These are phyloP conservation scores for Byssoonygena ceratinophila DNA, from an alignment of 2,329 filamentous ascomycete genomes.

Conservation along the genomic window DNA sequence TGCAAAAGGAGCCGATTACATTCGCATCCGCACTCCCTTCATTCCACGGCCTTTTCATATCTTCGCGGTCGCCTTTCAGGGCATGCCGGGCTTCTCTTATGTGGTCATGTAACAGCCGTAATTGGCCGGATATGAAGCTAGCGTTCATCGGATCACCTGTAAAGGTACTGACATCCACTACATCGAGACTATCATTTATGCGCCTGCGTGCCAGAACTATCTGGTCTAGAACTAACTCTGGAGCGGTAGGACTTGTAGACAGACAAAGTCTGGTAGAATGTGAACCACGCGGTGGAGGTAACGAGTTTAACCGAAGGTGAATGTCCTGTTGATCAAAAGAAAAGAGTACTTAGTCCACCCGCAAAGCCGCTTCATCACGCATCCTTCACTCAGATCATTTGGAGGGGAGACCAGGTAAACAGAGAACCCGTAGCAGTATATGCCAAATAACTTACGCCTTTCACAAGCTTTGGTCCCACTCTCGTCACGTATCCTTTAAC, in stretches of 20 bases:
- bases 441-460: conserved; percentile 54
- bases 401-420: background rate
- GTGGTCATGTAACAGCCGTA: conserved; percentile 50
- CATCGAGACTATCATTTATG: conserved; percentile 72
- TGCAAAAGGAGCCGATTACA: conserved; percentile 35
- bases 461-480: conserved; percentile 80
- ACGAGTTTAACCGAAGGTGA: conserved; percentile 55
- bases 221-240: conserved; percentile 54
- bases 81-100: conserved; percentile 50
- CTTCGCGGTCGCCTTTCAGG: conserved; percentile 46
- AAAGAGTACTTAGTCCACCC: background rate
- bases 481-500: conserved; percentile 89
- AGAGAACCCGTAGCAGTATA: background rate
- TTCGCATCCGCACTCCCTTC: conserved; percentile 46
- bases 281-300: conserved; percentile 43
- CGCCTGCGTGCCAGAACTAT: conserved; percentile 63
- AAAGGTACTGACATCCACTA: conserved; percentile 66
- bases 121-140: conserved; percentile 48
- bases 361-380: background rate
- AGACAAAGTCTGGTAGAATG: conserved; percentile 43
- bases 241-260: conserved; percentile 44
- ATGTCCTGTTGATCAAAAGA: conserved; percentile 48
- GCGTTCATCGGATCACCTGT: conserved; percentile 55
- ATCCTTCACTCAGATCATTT: background rate
- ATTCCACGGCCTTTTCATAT: conserved; percentile 45